Percentiles rank a stretch among this genome's conserved stretches.
Evolutionary conservation across 768 basidiomycete species (phyloP).

Genomic region (Termitomyces heimii): DNA sequence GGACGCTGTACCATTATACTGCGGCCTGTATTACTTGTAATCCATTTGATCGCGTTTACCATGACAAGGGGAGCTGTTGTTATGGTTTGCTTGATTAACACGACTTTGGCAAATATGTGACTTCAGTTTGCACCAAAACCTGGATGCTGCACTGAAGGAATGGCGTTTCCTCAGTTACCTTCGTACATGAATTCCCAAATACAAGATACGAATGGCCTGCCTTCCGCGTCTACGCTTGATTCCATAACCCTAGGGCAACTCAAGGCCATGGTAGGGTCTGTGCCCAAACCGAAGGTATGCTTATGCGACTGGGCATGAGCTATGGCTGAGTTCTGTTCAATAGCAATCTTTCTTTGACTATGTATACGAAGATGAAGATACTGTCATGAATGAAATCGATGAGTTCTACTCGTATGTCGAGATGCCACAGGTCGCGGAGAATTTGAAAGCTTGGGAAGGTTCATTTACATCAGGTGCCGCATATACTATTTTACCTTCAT

Average conservation of each 20-base stretch:
- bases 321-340: conserved; percentile 9
- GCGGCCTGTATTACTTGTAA: too few species aligned
- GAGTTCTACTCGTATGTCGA: conserved; percentile 98
- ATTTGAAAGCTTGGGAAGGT: conserved; percentile 82
- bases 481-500: neutral
- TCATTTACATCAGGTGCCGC: conserved; percentile 71
- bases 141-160: neutral
- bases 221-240: conserved; percentile 40
- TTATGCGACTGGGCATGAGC: conserved; percentile 2
- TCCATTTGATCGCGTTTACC: neutral
- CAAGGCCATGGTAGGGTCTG: conserved; percentile 62
- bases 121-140: neutral
- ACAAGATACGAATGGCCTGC: conserved; percentile 18
- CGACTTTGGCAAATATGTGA: neutral
- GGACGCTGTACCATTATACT: too few species aligned
- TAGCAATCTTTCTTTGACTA: conserved; percentile 89
- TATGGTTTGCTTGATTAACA: neutral
- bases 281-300: conserved; percentile 70
- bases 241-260: conserved; percentile 81
- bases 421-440: conserved; percentile 85
- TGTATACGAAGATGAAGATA: conserved; percentile 94
- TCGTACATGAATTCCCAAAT: conserved; percentile 22
- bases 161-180: conserved; percentile 23
- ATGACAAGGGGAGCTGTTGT: neutral
- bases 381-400: conserved; percentile 91